Percentiles rank a stretch among this genome's conserved stretches.
Conservation (phyloP, 2,329 filamentous ascomycete species). For the Achaetomium macrosporum region DNA sequence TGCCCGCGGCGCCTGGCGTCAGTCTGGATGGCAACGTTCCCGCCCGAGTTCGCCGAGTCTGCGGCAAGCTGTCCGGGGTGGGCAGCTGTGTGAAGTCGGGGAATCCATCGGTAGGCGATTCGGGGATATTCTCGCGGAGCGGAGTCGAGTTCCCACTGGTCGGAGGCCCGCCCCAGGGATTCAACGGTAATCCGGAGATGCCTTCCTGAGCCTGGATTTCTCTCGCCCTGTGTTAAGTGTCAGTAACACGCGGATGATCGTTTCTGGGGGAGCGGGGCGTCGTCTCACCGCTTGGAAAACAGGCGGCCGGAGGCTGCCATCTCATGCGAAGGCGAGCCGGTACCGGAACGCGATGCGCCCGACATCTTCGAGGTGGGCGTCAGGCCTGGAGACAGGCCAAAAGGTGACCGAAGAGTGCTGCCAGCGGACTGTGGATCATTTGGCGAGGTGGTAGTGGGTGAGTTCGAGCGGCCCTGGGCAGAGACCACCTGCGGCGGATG, state of each 20-base stretch:
- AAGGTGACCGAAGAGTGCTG: conserved; percentile 60
- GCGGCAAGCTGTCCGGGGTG: conserved; percentile 58
- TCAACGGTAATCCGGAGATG: conserved; percentile 58
- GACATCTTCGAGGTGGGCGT: conserved; percentile 55
- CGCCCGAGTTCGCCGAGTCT: conserved; percentile 75
- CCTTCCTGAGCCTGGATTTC: conserved; percentile 98
- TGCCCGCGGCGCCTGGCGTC: conserved; percentile 65
- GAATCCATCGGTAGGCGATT: conserved; percentile 93
- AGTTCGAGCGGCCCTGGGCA: conserved; percentile 65
- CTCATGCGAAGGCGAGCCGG: conserved; percentile 95
- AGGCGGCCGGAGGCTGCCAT: conserved; percentile 64
- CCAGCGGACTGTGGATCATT: conserved; percentile 64
- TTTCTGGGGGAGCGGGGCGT: conserved; percentile 7
- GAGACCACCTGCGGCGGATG: conserved; percentile 65
- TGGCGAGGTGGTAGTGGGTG: conserved; percentile 76
- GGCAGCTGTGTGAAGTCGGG: conserved; percentile 77
- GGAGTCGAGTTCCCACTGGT: conserved; percentile 96
- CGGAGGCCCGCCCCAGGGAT: conserved; percentile 89
- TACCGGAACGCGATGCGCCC: conserved; percentile 65
- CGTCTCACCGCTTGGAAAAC: conserved; percentile 82
- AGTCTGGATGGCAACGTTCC: conserved; percentile 96
- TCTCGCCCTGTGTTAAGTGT: conserved; percentile 58
- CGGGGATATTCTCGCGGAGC: conserved; percentile 92
- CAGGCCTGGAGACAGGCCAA: conserved; percentile 61
- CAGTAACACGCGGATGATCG: conserved; percentile 15